phyloP scores from a whole-genome alignment of 495 filamentous ascomycete genomes.

The Corynascus novoguineensis region DNA sequence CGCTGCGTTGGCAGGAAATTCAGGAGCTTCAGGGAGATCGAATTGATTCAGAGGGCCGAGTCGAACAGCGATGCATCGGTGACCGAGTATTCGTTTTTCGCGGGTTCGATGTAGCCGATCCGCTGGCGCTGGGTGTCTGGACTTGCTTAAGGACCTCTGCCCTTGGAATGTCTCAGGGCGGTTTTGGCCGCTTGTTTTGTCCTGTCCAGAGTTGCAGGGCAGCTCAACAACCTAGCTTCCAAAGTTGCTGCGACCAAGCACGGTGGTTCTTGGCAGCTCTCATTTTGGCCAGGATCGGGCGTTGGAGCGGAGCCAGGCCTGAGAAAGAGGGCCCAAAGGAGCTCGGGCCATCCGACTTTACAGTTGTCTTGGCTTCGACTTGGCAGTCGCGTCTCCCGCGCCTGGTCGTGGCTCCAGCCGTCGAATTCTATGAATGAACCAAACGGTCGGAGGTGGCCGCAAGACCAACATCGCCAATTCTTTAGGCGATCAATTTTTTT shows the following conservation, averaged over 20 bases:
- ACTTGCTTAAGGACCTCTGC: not conserved
- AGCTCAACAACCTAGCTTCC: not conserved
- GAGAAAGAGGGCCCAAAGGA: not conserved
- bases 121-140: not conserved
- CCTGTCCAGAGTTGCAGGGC: not conserved
- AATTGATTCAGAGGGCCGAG: not conserved
- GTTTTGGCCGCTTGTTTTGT: not conserved
- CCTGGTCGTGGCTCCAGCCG: not conserved
- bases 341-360: conserved; percentile 1
- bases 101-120: not conserved
- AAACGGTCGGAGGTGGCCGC: not conserved
- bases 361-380: not conserved
- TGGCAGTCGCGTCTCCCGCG: conserved; percentile 13
- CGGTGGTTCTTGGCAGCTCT: not conserved
- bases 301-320: not conserved
- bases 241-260: not conserved
- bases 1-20: not conserved
- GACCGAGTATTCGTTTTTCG: not conserved
- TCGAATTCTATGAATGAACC: not conserved
- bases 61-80: not conserved
- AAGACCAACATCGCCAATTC: not conserved
- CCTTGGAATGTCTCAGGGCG: not conserved
- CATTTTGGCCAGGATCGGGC: not conserved
- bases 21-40: not conserved
- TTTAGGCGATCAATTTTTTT: not conserved